Evolutionary conservation across 2,329 filamentous ascomycete genomes (phyloP), one percentile per base, ranked within the genome.

Genomic region (Aspergillus caelatus): DNA sequence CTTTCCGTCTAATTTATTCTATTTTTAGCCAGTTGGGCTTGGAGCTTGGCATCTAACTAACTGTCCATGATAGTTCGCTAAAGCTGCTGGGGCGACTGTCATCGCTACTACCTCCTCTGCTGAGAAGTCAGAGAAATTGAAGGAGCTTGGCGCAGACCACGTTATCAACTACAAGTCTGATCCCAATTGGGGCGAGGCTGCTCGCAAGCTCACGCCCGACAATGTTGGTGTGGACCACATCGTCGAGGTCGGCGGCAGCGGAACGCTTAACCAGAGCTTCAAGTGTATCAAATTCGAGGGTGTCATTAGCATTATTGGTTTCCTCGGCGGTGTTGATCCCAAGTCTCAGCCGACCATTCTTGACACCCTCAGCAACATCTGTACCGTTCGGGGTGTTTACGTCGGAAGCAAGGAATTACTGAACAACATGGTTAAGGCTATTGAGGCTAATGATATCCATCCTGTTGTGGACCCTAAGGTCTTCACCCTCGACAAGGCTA

Each of bases 191-290:
- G 86, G 88, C n/a, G 75, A 80, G 3, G 82, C 82, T 32, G 88
- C 87, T 19, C 81, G 84, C 63, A 77, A 78, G 11, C 72, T 83
- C 11, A 84, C 82, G 0, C 80, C 85, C 0, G 74, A 78, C 0
- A 83, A 83, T 19, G 70, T 69, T 2, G 89, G 89, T 14, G 85
- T 89, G 9, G 84, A 91, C 68, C 81, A 88, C 64, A 78, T 91
- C 45, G 71, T 90, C 45, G 89, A 92, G 69, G 84, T 91, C n/a
- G 89, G 87, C 14, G 89, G 89, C 0, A 80, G 86, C 0, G 82
- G 80, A n/a, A 90, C 88, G 0, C 81, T 91, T 66, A 69, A 78
- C 3, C 82, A 89, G 71, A 83, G 81, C 3, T 76, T 89, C 46
- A 83, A 83, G 66, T 83, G 84, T 1, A 77, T 87, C 62, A 80